Evolutionary conservation across 176 grass and related monocot genomes (phyloP).

Genomic region (Otatea glauca): DNA sequence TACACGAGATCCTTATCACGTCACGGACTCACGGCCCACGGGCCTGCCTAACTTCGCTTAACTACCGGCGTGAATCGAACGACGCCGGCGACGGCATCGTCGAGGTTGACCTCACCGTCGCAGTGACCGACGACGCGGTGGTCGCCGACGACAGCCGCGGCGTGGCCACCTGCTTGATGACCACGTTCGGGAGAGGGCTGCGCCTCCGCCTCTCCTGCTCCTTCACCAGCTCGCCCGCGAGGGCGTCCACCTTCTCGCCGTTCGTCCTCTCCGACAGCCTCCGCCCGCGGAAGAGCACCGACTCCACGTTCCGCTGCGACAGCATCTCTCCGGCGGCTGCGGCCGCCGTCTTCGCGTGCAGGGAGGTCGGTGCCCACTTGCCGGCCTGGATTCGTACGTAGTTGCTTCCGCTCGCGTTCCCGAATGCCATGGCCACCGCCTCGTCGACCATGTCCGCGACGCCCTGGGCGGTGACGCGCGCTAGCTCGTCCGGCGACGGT

Average conservation of each 20-base stretch:
- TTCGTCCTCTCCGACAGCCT: conserved; percentile 61
- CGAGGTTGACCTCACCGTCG: conserved; percentile 41
- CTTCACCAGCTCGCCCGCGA: conserved; percentile 62
- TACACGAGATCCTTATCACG: background rate
- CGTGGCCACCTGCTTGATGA: conserved; percentile 58
- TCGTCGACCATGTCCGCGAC: conserved; percentile 61
- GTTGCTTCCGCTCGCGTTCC: conserved; percentile 43
- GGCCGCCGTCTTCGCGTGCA: background rate
- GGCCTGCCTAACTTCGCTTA: background rate
- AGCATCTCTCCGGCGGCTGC: conserved; percentile 50
- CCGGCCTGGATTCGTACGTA: conserved; percentile 61
- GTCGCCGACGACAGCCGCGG: conserved; percentile 63
- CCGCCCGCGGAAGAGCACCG: conserved; percentile 62
- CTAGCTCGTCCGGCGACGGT: conserved; percentile 48
- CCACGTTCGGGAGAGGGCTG: conserved; percentile 61
- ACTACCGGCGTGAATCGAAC: conserved; percentile 43
- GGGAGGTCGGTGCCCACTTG: background rate
- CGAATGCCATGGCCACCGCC: conserved; percentile 72
- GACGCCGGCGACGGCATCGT: conserved; percentile 54
- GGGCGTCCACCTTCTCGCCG: conserved; percentile 59
- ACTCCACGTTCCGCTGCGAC: conserved; percentile 64
- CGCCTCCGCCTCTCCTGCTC: conserved; percentile 60
- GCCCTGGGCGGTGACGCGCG: conserved; percentile 43
- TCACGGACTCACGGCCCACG: background rate
- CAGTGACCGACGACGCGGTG: conserved; percentile 37